Evolutionary conservation across 805 yeast species (phyloP).

Genomic region (Metschnikowia drakensbergensis): DNA sequence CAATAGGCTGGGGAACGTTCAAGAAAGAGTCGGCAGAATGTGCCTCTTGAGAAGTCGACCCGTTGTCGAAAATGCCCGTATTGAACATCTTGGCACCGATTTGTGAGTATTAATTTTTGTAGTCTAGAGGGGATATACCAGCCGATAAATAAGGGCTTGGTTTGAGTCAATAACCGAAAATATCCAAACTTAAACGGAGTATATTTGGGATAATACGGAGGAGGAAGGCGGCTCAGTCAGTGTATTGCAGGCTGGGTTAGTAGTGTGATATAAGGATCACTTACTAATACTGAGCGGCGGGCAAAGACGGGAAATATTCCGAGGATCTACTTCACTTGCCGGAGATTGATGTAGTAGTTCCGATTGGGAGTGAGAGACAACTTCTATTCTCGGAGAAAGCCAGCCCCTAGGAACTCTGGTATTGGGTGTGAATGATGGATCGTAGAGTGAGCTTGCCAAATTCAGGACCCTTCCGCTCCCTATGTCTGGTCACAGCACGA

Average conservation of each 20-base stretch:
- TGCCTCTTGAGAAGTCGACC: conserved; percentile 19
- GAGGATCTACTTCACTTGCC: not conserved
- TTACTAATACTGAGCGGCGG: conserved; percentile 5
- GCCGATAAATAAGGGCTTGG: not conserved
- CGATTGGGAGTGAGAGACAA: not conserved
- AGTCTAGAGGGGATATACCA: not conserved
- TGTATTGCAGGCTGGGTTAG: not conserved
- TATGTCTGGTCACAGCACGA: conserved; percentile 2
- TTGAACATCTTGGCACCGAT: conserved; percentile 32
- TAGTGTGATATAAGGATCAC: conserved; percentile 2
- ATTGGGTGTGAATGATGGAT: not conserved
- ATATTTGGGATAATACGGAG: not conserved
- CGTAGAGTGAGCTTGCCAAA: not conserved
- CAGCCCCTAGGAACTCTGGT: not conserved
- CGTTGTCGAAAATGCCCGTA: conserved; percentile 39
- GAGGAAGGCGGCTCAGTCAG: not conserved
- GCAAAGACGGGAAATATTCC: not conserved
- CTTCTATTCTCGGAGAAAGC: not conserved
- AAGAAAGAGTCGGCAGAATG: conserved; percentile 21
- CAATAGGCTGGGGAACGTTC: conserved; percentile 41
- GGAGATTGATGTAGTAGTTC: not conserved
- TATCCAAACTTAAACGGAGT: not conserved
- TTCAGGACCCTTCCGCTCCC: conserved; percentile 7
- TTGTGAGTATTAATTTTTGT: not conserved
- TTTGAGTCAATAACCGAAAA: not conserved